These are phyloP conservation scores for Podaxis sp. DNA, from an alignment of 768 basidiomycete genomes.

Conservation along the genomic window DNA sequence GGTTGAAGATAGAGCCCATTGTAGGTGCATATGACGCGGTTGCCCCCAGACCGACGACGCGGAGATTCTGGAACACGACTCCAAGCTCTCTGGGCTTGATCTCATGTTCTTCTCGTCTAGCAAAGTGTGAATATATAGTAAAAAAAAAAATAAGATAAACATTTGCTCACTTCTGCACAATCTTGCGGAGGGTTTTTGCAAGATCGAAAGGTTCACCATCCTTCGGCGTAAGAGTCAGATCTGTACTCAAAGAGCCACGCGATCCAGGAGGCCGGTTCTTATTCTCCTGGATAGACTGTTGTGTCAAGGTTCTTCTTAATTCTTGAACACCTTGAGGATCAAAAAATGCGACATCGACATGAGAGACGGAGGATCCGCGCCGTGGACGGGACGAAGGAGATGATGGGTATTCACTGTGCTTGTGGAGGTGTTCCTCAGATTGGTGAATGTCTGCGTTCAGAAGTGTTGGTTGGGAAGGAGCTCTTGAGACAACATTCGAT, in stretches of 20 bases:
- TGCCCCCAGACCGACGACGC: conserved; percentile 57
- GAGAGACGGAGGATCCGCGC: conserved; percentile 26
- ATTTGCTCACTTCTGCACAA: conserved; percentile 30
- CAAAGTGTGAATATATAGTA: conserved; percentile 13
- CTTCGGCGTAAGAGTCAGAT: conserved; percentile 21
- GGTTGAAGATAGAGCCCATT: conserved; percentile 62
- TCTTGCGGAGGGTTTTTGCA: conserved; percentile 29
- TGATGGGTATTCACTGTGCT: neutral
- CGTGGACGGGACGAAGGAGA: conserved; percentile 6
- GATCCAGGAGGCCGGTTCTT: neutral
- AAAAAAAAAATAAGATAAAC: conserved; percentile 6
- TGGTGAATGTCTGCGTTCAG: neutral
- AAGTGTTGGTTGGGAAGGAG: neutral
- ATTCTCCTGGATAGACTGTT: conserved; percentile 17
- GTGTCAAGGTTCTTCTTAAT: conserved; percentile 37
- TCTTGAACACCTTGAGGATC: conserved; percentile 51
- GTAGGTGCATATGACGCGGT: conserved; percentile 54
- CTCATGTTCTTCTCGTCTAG: conserved; percentile 44
- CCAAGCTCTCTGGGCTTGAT: conserved; percentile 56
- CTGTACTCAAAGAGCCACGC: neutral
- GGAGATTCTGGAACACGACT: conserved; percentile 57
- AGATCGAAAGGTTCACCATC: conserved; percentile 34
- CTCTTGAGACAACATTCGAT: conserved; percentile 1
- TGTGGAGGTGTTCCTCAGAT: neutral
- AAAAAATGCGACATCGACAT: conserved; percentile 49